Conservation (phyloP, 2,329 filamentous ascomycete genomes). For the Sphaceloma murrayae region DNA sequence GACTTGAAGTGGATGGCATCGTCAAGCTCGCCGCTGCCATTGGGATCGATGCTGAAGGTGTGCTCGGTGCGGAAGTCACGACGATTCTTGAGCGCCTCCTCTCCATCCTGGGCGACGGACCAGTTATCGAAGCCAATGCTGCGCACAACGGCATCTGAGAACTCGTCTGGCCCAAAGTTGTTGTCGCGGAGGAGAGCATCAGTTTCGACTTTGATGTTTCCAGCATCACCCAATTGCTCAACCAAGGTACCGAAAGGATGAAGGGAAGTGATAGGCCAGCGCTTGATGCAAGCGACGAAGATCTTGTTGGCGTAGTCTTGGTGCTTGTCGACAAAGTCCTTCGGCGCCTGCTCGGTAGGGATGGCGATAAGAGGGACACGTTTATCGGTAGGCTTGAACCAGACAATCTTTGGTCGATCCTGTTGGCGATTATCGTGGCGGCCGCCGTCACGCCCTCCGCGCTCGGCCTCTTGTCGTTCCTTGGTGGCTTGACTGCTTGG, state of each 20-base stretch:
- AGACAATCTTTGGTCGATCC: conserved; percentile 99
- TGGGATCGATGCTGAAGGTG: conserved; percentile 85
- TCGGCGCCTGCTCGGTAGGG: conserved; percentile 91
- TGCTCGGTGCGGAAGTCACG: conserved; percentile 85
- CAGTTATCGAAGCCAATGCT: conserved; percentile 89
- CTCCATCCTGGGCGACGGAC: conserved; percentile 75
- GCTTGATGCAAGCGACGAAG: conserved; percentile 97
- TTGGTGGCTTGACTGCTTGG: conserved; percentile 98
- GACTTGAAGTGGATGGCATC: conserved; percentile 89
- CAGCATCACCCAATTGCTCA: conserved; percentile 94
- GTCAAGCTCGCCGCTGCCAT: conserved; percentile 77
- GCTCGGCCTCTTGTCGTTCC: conserved; percentile 97
- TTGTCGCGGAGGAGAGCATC: conserved; percentile 95
- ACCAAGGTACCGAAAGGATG: conserved; percentile 97
- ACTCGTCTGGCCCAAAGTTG: conserved; percentile 96
- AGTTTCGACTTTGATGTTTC: conserved; percentile 93
- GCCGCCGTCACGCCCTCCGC: conserved; percentile 76
- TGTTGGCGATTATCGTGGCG: conserved; percentile 65
- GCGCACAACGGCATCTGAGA: conserved; percentile 89
- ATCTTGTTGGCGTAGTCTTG: conserved; percentile 96
- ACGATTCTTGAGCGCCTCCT: conserved; percentile 60
- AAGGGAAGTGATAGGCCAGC: conserved; percentile 98
- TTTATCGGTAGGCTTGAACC: conserved; percentile 99
- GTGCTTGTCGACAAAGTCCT: conserved; percentile 97
- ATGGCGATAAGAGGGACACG: conserved; percentile 96